phyloP scores from a whole-genome alignment of 108 stramenopile species.

The Pseudonitzschia pungens region DNA sequence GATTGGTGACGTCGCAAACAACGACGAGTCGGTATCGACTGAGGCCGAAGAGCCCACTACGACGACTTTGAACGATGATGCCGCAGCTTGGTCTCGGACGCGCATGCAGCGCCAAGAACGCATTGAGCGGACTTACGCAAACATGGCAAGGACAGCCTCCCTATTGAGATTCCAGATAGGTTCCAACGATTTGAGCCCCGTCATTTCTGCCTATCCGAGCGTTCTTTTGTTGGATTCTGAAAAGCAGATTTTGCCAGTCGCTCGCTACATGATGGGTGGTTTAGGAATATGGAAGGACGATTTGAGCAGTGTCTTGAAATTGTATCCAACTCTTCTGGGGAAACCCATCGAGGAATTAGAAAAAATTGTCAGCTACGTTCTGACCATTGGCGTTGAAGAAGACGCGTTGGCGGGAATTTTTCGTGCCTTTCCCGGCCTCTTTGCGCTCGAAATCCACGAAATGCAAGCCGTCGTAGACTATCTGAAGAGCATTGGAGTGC shows the following conservation, averaged over 20 bases:
- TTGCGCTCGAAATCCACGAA: constrained; percentile 52
- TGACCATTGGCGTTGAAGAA: constrained; percentile 46
- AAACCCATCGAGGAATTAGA: constrained; percentile 50
- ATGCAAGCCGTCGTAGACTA: constrained; percentile 70
- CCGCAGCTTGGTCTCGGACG: constrained; percentile 2
- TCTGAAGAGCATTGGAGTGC: constrained; percentile 55
- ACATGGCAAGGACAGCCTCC: constrained; percentile 58
- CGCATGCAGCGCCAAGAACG: constrained; percentile 21
- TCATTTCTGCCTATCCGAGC: constrained; percentile 64
- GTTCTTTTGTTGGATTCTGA: constrained; percentile 62
- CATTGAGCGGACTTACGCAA: constrained; percentile 51
- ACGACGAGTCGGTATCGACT: background rate
- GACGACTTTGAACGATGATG: background rate
- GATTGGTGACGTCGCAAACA: background rate
- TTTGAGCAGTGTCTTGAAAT: constrained; percentile 56
- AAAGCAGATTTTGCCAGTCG: constrained; percentile 44
- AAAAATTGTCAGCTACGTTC: constrained; percentile 38
- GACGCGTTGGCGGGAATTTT: constrained; percentile 61
- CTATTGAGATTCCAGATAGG: constrained; percentile 59
- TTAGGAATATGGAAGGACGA: constrained; percentile 67
- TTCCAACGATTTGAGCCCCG: constrained; percentile 59
- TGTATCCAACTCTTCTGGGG: constrained; percentile 60
- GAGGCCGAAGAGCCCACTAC: background rate
- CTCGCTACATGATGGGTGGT: constrained; percentile 55
- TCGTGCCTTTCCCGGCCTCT: constrained; percentile 65